Percentiles rank a stretch among this genome's conserved stretches.
Conservation (phyloP, 1,284 basidiomycete genomes). For the Paramarasmius palmivorus region DNA sequence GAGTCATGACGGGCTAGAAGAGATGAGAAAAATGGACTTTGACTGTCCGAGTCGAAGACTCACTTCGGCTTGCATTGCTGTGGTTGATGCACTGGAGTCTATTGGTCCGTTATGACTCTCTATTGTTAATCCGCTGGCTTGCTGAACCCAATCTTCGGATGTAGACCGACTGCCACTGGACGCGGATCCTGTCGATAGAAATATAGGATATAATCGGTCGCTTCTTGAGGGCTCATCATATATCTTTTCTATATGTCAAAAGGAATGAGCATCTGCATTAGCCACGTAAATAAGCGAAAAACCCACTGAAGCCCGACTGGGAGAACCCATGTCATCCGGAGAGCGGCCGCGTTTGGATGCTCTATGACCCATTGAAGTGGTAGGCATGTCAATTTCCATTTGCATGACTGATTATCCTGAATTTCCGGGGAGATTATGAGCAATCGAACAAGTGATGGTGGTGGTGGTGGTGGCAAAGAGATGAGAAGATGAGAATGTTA, state of each 20-base stretch:
- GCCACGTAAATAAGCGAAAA: background rate
- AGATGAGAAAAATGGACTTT: slow-evolving; percentile 15
- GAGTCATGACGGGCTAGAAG: slow-evolving; percentile 18
- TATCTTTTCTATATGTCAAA: slow-evolving; percentile 54
- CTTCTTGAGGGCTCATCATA: slow-evolving; percentile 37
- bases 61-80: slow-evolving; percentile 38
- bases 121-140: slow-evolving; percentile 59
- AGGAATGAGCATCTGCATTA: slow-evolving; percentile 8
- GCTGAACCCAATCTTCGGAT: slow-evolving; percentile 69
- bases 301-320: slow-evolving; percentile 53
- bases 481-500: too few species aligned
- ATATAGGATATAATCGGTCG: slow-evolving; percentile 14
- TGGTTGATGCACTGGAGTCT: slow-evolving; percentile 8
- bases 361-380: slow-evolving; percentile 35
- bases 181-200: slow-evolving; percentile 18
- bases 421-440: too few species aligned
- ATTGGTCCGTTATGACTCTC: slow-evolving; percentile 35
- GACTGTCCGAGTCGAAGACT: slow-evolving; percentile 13
- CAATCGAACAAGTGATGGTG: too few species aligned
- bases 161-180: slow-evolving; percentile 37
- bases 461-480: slow-evolving; percentile 43
- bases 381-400: slow-evolving; percentile 56
- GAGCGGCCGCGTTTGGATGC: slow-evolving; percentile 58
- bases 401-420: slow-evolving; percentile 27
- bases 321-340: slow-evolving; percentile 41